Percentiles rank a stretch among this genome's conserved stretches.
These are phyloP conservation scores for Suzukiozyma palmioleophila DNA, from an alignment of 1,139 yeast genomes.

Conservation along the genomic window DNA sequence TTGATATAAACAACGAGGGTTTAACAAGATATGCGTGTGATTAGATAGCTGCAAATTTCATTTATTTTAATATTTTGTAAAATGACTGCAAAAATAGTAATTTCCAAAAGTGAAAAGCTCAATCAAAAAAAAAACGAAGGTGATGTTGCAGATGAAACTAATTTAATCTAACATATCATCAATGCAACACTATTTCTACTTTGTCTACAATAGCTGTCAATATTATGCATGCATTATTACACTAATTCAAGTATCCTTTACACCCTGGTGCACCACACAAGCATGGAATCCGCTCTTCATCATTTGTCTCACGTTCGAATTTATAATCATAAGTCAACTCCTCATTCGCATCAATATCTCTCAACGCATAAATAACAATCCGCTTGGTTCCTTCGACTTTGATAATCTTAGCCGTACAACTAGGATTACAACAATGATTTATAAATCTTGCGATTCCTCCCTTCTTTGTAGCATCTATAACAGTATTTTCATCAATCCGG, in stretches of 20 bases:
- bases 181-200: too few relatives aligned
- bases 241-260: conserved; percentile 80
- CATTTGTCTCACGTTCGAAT: conserved; percentile 87
- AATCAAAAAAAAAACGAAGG: too few relatives aligned
- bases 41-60: too few relatives aligned
- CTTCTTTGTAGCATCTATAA: conserved; percentile 93
- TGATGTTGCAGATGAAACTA: too few relatives aligned
- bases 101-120: too few relatives aligned
- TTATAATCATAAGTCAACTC: conserved; percentile 94
- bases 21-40: too few relatives aligned
- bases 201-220: too few relatives aligned
- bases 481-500: conserved; percentile 89
- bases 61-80: too few relatives aligned
- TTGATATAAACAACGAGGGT: too few relatives aligned
- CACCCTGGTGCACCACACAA: conserved; percentile 94
- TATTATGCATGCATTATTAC: not conserved
- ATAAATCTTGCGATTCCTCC: conserved; percentile 97
- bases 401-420: conserved; percentile 94
- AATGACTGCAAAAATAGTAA: too few relatives aligned
- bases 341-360: conserved; percentile 86
- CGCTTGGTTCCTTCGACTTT: conserved; percentile 92
- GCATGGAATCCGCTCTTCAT: conserved; percentile 86
- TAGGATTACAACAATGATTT: conserved; percentile 96
- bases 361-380: conserved; percentile 88
- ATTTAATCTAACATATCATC: too few relatives aligned